Evolutionary conservation across 2,329 filamentous ascomycete species (phyloP), one percentile per base, ranked within the genome.

Genomic region (Aspergillus sp.): DNA sequence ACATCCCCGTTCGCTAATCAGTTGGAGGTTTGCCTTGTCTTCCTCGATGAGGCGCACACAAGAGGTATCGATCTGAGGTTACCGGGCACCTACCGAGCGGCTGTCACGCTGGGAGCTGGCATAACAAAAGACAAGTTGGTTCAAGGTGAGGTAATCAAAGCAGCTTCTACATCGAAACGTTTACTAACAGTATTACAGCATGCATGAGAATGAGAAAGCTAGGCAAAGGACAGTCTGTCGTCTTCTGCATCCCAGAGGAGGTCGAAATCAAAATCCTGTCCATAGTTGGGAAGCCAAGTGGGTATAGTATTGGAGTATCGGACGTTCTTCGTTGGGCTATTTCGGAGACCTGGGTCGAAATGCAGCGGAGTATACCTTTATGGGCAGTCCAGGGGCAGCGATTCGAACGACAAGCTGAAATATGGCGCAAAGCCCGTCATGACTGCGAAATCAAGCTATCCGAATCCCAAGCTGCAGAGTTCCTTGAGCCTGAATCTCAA

Each of bases 201-300:
- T 89, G 86, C 57, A 90, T 89, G 85, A 72, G 89, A n/a, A 85
- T 91, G 82, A 72, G 88, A 11, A 84, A 87, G 57, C 77, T 93
- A 0, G 89, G 87, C 0, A 73, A 83, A 2, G 87, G 87, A 0
- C 88, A 92, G 62, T 85, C 83, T 0, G 80, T 91, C 0, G 74
- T 83, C 0, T 90, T 90, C 50, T 84, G 80, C 53, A 71, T 85
- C 1, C 80, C 85, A 0, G 66, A 76, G 1, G 88, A 91, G 56
- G 84, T 90, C 3, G 72, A 81, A 11, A 70, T 66, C 0, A 83
- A 83, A 57, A 85, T 89, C 15, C 24, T 58, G 2, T 17, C 57
- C 2, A 42, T 65, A 1, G 58, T 43, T n/a, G 52, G 45, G 2
- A 70, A 64, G 12, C 5, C 24, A 0, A 45, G 61, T 3, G 18